phyloP scores from a whole-genome alignment of 345 rosid species.

The Murraya paniculata region DNA sequence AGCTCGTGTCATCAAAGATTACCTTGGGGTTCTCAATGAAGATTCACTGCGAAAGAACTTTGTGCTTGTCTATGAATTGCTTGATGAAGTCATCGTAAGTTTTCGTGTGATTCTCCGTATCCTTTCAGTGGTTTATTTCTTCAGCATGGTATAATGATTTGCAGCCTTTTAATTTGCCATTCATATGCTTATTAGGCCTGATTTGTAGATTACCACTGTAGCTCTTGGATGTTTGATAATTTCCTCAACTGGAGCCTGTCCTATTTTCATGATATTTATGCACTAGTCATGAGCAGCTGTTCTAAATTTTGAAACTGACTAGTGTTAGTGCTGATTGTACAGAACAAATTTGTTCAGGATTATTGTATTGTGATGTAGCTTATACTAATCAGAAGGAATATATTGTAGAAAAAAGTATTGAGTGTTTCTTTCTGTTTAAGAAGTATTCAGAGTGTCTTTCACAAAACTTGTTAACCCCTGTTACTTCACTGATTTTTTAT shows the following conservation, averaged over 20 bases:
- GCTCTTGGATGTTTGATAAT: not conserved
- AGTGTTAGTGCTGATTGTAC: not conserved
- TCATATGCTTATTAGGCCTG: not conserved
- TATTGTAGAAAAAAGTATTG: not conserved
- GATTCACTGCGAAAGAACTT: slow-evolving; percentile 91
- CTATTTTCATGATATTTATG: not conserved
- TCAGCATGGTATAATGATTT: not conserved
- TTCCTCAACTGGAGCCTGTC: not conserved
- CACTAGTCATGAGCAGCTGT: not conserved
- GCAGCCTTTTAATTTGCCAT: not conserved
- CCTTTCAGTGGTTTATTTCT: not conserved
- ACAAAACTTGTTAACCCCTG: not conserved
- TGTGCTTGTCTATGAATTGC: slow-evolving; percentile 93
- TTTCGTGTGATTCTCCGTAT: not conserved
- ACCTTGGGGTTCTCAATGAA: slow-evolving; percentile 92
- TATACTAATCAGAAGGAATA: not conserved
- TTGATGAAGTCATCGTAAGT: slow-evolving; percentile 97
- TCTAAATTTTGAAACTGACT: not conserved
- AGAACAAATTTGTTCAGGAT: not conserved
- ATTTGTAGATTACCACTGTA: not conserved
- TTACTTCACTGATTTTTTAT: slow-evolving; percentile 5
- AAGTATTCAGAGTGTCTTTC: not conserved
- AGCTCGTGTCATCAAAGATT: slow-evolving; percentile 96
- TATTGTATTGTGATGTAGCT: not conserved
- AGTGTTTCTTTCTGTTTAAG: not conserved